Percentiles rank a stretch among this genome's conserved stretches.
Evolutionary conservation across 1,284 basidiomycete genomes (phyloP).

Genomic region (Moniliella sp.): DNA sequence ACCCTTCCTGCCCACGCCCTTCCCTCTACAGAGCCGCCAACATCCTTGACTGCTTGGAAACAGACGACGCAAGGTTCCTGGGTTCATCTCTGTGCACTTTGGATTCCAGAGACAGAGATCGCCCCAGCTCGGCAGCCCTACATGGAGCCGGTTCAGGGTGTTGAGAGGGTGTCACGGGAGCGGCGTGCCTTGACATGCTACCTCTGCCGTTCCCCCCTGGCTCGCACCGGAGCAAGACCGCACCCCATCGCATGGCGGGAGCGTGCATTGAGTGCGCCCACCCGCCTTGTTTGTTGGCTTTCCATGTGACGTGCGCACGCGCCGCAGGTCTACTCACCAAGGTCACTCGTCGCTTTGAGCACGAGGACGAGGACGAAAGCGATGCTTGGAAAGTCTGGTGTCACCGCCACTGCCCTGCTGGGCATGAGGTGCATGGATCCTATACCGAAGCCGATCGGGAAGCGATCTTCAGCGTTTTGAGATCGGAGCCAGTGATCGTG

Average conservation of each 20-base stretch:
- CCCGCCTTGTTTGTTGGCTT: conserved; percentile 70
- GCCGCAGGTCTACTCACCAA: conserved; percentile 21
- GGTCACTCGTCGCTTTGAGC: conserved; percentile 12
- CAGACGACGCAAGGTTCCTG: conserved; percentile 80
- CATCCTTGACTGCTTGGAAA: too few species aligned
- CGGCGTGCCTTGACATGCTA: conserved; percentile 69
- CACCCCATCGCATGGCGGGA: conserved; percentile 47
- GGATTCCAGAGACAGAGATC: conserved; percentile 84
- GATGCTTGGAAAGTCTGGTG: too few species aligned
- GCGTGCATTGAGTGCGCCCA: conserved; percentile 95
- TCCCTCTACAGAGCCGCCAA: too few species aligned
- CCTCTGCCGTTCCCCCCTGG: too few species aligned
- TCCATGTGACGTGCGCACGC: conserved; percentile 82
- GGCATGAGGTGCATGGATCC: too few species aligned
- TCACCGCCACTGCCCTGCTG: too few species aligned
- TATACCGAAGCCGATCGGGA: too few species aligned
- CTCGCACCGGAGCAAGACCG: too few species aligned
- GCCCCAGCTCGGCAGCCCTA: conserved; percentile 87
- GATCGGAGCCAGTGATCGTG: too few species aligned
- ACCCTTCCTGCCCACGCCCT: too few species aligned
- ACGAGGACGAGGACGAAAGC: too few species aligned
- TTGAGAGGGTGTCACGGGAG: conserved; percentile 67
- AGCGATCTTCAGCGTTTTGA: too few species aligned
- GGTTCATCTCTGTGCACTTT: conserved; percentile 93
- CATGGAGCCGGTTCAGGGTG: conserved; percentile 89